Evolutionary conservation across 2,329 filamentous ascomycete species (phyloP), one percentile per base, ranked within the genome.

Genomic region (Fusarium chlamydosporum): DNA sequence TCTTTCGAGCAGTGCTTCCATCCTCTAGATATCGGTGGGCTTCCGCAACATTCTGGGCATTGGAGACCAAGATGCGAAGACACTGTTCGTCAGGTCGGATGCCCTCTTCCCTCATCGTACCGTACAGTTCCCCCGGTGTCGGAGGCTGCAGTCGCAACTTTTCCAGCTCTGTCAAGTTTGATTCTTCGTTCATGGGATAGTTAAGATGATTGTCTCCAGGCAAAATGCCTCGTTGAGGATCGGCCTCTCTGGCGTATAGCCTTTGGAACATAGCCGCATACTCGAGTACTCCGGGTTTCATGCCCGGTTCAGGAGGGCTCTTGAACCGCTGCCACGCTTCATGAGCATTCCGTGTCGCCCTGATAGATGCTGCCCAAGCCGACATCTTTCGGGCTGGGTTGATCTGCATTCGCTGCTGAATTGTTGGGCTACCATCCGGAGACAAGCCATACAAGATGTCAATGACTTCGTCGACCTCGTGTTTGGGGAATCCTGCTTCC

Each of bases 101-200:
- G 1, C 83, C 82, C 3, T 81, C 79, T 2, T 73, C 74, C 13
- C 79, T 74, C 87, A 94, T 91, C 41, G 83, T 80, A 12, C 82
- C 74, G 61, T 90, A 91, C 6, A 94, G 80, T 51, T 86, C 81
- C 6, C 83, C 78, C 12, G 89, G 78, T 2, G 81, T 84, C 3
- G 91, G 91, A 2, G 91, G 87, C 15, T 83, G 80, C 42, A 88
- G 79, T n/a, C 87, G 83, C 38, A 88, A 84, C 68, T 87, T 87
- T 59, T 92, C 91, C 56, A 89, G 87, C n/a, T 89, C 85, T 61
- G 83, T 91, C 72, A 83, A 84, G 76, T 84, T 92, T 76, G 81
- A 79, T 13, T 79, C 72, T 38, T 76, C 61, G 51, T 75, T 64
- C 7, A 75, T 74, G 18, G 75, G 64, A 66, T 80, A 76, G 56